Percentiles rank a stretch among this genome's conserved stretches.
These are phyloP conservation scores for Paraphysoderma sedebokerense DNA, from an alignment of 371 early-diverging fungal species.

Conservation along the genomic window DNA sequence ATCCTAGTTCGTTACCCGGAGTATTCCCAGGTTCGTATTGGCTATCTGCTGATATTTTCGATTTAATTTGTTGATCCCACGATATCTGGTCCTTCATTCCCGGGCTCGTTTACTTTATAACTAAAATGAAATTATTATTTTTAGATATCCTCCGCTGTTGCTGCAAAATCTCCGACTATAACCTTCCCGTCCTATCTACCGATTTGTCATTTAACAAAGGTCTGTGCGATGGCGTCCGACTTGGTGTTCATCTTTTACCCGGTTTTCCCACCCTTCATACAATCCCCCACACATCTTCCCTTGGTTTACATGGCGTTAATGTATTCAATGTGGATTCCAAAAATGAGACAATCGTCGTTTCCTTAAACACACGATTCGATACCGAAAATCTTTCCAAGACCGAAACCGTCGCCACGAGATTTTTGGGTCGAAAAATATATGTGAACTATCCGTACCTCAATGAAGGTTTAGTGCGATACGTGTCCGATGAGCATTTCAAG, in stretches of 20 bases:
- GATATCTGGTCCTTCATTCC: too few species aligned
- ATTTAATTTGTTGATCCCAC: too few species aligned
- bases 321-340: constrained; percentile 61
- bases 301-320: constrained; percentile 57
- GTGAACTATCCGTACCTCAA: constrained; percentile 67
- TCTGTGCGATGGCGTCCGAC: constrained; percentile 40
- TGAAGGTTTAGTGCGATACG: constrained; percentile 57
- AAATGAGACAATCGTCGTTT: constrained; percentile 66
- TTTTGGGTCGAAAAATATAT: constrained; percentile 35
- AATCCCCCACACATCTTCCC: constrained; percentile 39
- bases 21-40: constrained; percentile 45
- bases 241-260: constrained; percentile 49
- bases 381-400: constrained; percentile 14
- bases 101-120: too few species aligned
- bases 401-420: constrained; percentile 22
- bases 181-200: constrained; percentile 33
- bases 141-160: constrained; percentile 33
- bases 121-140: constrained; percentile 1
- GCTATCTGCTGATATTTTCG: too few species aligned
- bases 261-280: constrained; percentile 85
- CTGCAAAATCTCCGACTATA: constrained; percentile 23
- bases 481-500: constrained; percentile 45
- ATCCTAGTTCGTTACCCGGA: constrained; percentile 47
- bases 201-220: constrained; percentile 34
- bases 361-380: constrained; percentile 31